A percentile compares a stretch with the other conserved stretches of the same genome.
These are phyloP conservation scores for Fusarium incarnatum DNA, from an alignment of 2,329 filamentous ascomycete genomes.

Conservation along the genomic window DNA sequence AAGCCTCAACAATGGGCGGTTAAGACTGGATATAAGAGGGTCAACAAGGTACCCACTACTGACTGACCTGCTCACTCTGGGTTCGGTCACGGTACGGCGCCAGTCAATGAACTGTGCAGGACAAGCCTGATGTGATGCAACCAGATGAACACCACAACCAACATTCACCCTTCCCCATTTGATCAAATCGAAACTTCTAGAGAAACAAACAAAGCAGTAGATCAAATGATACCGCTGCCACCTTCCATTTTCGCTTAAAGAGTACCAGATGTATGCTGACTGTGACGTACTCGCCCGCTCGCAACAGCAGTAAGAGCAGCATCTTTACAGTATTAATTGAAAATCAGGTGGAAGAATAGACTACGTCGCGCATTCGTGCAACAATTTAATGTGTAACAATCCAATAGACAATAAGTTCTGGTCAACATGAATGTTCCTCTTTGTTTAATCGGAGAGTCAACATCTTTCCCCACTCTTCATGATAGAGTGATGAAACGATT, in stretches of 20 bases:
- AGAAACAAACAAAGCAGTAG: background rate
- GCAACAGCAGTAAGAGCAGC: background rate
- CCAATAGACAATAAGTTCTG: background rate
- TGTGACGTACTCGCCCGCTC: background rate
- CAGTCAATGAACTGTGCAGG: background rate
- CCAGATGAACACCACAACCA: slow-evolving; percentile 19
- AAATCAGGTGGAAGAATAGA: background rate
- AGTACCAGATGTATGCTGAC: background rate
- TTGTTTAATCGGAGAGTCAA: background rate
- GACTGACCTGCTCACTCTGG: background rate
- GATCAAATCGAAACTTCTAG: slow-evolving; percentile 25
- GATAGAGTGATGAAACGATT: background rate
- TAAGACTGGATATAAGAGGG: background rate
- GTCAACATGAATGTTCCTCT: background rate
- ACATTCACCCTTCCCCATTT: slow-evolving; percentile 22
- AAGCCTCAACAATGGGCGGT: background rate
- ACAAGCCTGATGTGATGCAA: slow-evolving; percentile 1
- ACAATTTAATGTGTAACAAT: background rate
- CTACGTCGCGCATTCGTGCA: background rate
- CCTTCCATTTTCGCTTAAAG: background rate
- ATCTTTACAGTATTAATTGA: background rate
- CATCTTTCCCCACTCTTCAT: background rate
- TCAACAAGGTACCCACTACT: background rate
- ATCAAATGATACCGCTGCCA: background rate
- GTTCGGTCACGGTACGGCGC: background rate